Evolutionary conservation across 148 eudicot genomes (phyloP), one percentile per base, ranked within the genome.

Genomic region (Cornus controversa): DNA sequence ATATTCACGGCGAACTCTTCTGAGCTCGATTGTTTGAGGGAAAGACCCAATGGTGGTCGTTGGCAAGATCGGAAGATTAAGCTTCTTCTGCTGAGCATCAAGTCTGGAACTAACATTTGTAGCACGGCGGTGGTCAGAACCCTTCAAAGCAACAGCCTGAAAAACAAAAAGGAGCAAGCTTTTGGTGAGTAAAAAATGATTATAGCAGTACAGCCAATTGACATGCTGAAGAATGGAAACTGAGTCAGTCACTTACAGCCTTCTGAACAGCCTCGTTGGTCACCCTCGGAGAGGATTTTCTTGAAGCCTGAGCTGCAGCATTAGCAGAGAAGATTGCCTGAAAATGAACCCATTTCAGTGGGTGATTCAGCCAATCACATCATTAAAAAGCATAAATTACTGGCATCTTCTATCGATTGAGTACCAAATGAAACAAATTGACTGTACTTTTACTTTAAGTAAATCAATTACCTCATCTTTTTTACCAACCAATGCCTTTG

Each of bases 31-130:
- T 29, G 98, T 94, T 79, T 94, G 98, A 60, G 98, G 98, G 91
- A 94, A 94, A 72, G 98, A 94, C 9, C 98, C 98, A 85, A 92
- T 94, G 68, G 98, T 94, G 80, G 98, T 94, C 74, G 98, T 94
- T 60, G 98, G 98, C 73, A 94, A 92, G 65, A 91, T 73, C 42
- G 98, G 98, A 69, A 94, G 97, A 87, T 90, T 94, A 75, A 94
- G 97, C 88, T 94, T 94, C 95, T 94, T 94, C 78, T 94, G 97
- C 77, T 94, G 98, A 78, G 97, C 90, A 75, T 92, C 98, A 26
- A 94, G 88, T 75, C 98, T 92, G 73, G 94, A 82, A 68, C 93
- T 92, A 37, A 94, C 98, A 85, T 79, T 94, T 27, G 98, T 94
- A 47, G 96, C 95, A 81, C 98, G 93, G 40, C 98, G 91, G 81